Evolutionary conservation across 441 rosid species (phyloP), one percentile per base, ranked within the genome.

Genomic region (Hypseocharis bilobata): DNA sequence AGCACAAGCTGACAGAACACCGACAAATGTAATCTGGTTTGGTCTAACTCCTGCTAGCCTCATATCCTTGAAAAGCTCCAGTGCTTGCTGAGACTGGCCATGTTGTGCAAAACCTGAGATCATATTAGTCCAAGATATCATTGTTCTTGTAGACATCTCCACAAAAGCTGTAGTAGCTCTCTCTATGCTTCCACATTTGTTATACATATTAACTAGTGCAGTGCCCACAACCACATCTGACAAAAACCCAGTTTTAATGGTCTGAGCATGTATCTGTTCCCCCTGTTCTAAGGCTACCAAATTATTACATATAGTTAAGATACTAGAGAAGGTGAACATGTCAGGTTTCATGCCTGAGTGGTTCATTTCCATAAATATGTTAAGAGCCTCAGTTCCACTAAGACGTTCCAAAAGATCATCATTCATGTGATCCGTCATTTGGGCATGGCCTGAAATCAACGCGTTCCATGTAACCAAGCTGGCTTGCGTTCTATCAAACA

Each of bases 41-140:
- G 90, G 90, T 68, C 81, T 71, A 28, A 73, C 57, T 60, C 86
- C 86, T 20, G 69, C 73, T 20, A 77, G 47, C 54, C 76, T 68
- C 88, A 79, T 82, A 63, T 83, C 88, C 72, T 83, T 83, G 30
- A 85, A 83, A 55, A 83, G 85, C 63, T 80, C 74, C 74, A 84
- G 65, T 0, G 83, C 84, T 75, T 72, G 80, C 71, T 40, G 74
- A 56, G 76, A 70, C 42, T 52, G 61, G 6, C 86, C 81, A 28
- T 77, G 82, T 25, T 71, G 76, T 59, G 90, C 79, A 22, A 77
- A 71, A 63, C 76, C 78, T 6, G 78, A 73, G 30, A 85, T 79
- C 85, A 85, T 85, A n/a, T 79, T 65, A 61, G 90, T 85, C 88
- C 88, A 83, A n/a, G 85, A 79, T 63, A 85, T 78, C 79, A 85